phyloP scores from a whole-genome alignment of 495 filamentous ascomycete species.

The Neurospora discreta region DNA sequence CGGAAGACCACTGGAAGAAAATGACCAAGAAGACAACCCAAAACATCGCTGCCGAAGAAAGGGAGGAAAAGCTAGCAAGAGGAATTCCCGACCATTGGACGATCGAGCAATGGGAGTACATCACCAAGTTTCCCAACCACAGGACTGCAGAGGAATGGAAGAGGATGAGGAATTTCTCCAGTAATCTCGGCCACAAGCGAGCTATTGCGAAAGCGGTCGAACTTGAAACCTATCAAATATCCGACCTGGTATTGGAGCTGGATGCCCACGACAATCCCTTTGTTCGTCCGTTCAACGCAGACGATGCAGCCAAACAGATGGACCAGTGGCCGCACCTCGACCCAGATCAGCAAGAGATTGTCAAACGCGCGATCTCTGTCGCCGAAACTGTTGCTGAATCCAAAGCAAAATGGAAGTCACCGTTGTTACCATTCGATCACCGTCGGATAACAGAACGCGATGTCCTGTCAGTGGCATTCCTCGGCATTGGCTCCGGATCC shows the following conservation, averaged over 20 bases:
- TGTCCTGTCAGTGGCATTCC: slow-evolving; percentile 14
- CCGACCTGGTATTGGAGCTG: slow-evolving; percentile 16
- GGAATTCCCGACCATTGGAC: background rate
- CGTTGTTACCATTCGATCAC: background rate
- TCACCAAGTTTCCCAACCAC: background rate
- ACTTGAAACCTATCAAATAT: slow-evolving; percentile 3
- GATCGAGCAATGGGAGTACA: background rate
- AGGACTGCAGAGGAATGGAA: background rate
- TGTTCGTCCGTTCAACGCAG: slow-evolving; percentile 11
- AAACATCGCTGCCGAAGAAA: background rate
- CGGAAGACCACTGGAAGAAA: background rate
- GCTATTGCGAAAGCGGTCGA: background rate
- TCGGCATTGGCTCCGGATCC: background rate
- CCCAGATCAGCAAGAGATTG: background rate
- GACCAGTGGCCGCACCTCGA: background rate
- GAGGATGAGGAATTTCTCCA: background rate
- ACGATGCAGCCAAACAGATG: slow-evolving; percentile 5
- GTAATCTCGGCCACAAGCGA: background rate
- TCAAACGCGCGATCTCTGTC: background rate
- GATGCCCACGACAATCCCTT: slow-evolving; percentile 14
- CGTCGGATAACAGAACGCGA: slow-evolving; percentile 18
- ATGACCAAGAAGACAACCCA: background rate
- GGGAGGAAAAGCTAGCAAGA: background rate
- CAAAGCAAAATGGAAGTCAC: background rate
- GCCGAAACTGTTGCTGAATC: background rate